A percentile compares a stretch with the other conserved stretches of the same genome.
phyloP scores from a whole-genome alignment of 306 rosid species.

The Inga leiocalycina region DNA sequence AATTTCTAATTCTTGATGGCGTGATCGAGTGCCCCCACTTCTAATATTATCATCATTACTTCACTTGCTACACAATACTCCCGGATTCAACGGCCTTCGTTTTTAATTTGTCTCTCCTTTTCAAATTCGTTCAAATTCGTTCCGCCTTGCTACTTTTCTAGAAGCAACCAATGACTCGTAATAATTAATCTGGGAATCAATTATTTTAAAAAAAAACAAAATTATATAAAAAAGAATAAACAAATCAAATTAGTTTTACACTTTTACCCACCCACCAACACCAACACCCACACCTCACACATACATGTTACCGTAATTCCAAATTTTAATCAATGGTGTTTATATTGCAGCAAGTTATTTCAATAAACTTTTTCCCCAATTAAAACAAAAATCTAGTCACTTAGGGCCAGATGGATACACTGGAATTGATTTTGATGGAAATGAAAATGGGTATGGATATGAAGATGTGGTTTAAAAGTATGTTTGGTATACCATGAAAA shows the following conservation, averaged over 20 bases:
- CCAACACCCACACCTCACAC: not conserved
- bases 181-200: not conserved
- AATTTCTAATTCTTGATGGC: not conserved
- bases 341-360: not conserved
- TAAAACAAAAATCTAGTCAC: not conserved
- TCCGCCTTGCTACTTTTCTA: conserved; percentile 37
- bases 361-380: not conserved
- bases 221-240: not conserved
- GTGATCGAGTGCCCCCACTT: conserved; percentile 21
- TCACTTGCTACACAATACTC: conserved; percentile 50
- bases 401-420: not conserved
- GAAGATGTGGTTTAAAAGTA: too few relatives aligned
- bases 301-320: not conserved
- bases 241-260: not conserved
- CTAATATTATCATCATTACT: conserved; percentile 47
- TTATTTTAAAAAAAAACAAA: not conserved
- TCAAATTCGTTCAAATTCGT: not conserved
- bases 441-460: too few relatives aligned
- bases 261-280: not conserved
- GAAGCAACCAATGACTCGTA: conserved; percentile 32
- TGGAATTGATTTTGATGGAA: too few relatives aligned
- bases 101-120: not conserved
- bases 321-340: not conserved
- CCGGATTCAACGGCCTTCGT: conserved; percentile 26
- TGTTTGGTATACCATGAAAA: too few relatives aligned